These are phyloP conservation scores for Solanum paucissectum DNA, from an alignment of 257 asterid genomes.

Conservation along the genomic window DNA sequence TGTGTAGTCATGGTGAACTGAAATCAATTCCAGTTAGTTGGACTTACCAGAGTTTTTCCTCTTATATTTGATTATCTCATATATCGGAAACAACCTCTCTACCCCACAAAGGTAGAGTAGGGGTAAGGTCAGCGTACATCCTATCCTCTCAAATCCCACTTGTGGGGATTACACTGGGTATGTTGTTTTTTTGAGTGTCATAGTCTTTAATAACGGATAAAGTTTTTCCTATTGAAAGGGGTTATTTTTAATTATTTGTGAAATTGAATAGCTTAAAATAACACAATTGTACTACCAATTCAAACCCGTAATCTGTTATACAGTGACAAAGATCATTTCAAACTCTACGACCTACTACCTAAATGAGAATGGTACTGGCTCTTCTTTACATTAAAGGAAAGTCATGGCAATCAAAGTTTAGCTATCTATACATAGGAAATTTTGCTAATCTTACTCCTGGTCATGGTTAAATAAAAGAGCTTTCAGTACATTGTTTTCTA, in stretches of 20 bases:
- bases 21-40: not conserved
- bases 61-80: not conserved
- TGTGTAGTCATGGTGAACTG: not conserved
- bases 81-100: not conserved
- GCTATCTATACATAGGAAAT: not conserved
- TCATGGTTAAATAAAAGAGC: conserved; percentile 28
- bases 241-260: not conserved
- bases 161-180: not conserved
- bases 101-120: not conserved
- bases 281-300: not conserved
- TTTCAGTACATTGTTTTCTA: not conserved
- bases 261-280: not conserved
- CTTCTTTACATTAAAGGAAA: not conserved
- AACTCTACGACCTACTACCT: not conserved
- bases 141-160: not conserved
- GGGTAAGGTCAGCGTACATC: not conserved
- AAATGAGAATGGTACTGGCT: not conserved
- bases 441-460: conserved; percentile 11
- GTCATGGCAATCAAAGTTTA: not conserved
- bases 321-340: not conserved
- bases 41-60: not conserved
- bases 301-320: not conserved
- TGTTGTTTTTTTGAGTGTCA: not conserved
- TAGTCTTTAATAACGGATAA: not conserved
- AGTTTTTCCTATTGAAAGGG: not conserved